A percentile compares a stretch with the other conserved stretches of the same genome.
These are phyloP conservation scores for Purpureocillium takamizusanense DNA, from an alignment of 2,329 filamentous ascomycete genomes.

Conservation along the genomic window DNA sequence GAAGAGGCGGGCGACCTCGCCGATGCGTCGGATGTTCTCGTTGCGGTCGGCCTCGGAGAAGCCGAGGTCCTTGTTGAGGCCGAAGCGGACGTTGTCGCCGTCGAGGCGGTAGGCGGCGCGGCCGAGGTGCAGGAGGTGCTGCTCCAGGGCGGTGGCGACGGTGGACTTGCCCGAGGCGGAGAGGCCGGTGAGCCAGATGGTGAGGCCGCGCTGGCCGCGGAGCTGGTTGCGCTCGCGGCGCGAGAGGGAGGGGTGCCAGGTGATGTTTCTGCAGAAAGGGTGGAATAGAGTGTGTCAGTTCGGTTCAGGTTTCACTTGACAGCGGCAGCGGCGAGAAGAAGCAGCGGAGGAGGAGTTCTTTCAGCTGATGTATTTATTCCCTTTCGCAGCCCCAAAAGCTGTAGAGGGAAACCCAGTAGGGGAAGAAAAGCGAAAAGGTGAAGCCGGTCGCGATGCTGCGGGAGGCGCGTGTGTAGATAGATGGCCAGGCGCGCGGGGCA, in stretches of 20 bases:
- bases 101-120: slow-evolving; percentile 86
- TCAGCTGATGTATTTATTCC: too few relatives aligned
- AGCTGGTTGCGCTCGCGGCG: slow-evolving; percentile 65
- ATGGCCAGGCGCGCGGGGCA: too few relatives aligned
- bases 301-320: background rate
- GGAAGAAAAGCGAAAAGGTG: too few relatives aligned
- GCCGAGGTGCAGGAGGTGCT: slow-evolving; percentile 83
- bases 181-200: slow-evolving; percentile 96
- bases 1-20: slow-evolving; percentile 94
- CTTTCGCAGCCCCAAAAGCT: too few relatives aligned
- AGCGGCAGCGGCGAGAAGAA: background rate
- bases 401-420: too few relatives aligned
- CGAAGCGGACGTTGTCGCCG: slow-evolving; percentile 97
- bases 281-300: too few relatives aligned
- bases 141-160: slow-evolving; percentile 91
- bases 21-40: slow-evolving; percentile 96
- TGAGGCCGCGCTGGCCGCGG: slow-evolving; percentile 82
- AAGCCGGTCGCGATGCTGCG: background rate
- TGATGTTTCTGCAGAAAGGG: slow-evolving; percentile 63
- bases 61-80: slow-evolving; percentile 93
- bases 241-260: slow-evolving; percentile 77
- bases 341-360: background rate
- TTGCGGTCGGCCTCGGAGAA: slow-evolving; percentile 90
- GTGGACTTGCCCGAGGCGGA: slow-evolving; percentile 96
- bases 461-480: background rate